These are phyloP conservation scores for Nitzschia palea DNA, from an alignment of 108 stramenopile genomes.

Conservation along the genomic window DNA sequence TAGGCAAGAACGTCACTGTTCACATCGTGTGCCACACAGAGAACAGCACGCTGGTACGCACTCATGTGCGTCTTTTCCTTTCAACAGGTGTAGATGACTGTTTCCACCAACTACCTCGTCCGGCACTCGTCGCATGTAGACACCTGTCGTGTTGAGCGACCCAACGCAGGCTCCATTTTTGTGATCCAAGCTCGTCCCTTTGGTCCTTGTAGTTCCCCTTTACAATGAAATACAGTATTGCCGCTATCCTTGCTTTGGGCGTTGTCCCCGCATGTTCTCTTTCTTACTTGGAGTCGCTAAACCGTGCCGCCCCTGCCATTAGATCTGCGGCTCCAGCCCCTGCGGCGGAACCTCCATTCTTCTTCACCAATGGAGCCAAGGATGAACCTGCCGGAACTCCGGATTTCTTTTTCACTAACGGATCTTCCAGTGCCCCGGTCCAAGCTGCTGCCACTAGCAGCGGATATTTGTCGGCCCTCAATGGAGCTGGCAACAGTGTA, in stretches of 20 bases:
- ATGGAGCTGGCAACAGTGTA: background rate
- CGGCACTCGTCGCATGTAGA: no score
- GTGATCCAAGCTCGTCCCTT: no score
- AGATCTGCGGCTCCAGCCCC: conserved; percentile 11
- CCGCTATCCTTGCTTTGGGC: conserved; percentile 24
- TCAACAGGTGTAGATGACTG: no score
- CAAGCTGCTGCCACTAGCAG: conserved; percentile 1
- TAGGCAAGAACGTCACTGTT: background rate
- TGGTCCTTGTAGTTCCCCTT: no score
- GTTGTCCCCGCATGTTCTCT: conserved; percentile 17
- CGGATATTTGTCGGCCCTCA: background rate
- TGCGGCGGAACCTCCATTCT: conserved; percentile 25
- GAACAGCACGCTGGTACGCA: no score
- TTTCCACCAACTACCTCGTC: no score
- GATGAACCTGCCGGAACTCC: conserved; percentile 27
- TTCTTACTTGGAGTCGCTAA: conserved; percentile 28
- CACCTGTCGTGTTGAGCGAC: no score
- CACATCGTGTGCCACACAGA: no score
- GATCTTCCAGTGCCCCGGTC: conserved; percentile 14
- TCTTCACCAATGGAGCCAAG: conserved; percentile 19
- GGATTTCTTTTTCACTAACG: conserved; percentile 29
- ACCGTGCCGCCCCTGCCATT: conserved; percentile 6
- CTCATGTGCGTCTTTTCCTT: no score
- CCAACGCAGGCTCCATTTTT: no score
- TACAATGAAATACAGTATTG: conserved; percentile 31